A percentile compares a stretch with the other conserved stretches of the same genome.
Conservation (phyloP, 2,329 filamentous ascomycete species). For the Venturia carpophila region DNA sequence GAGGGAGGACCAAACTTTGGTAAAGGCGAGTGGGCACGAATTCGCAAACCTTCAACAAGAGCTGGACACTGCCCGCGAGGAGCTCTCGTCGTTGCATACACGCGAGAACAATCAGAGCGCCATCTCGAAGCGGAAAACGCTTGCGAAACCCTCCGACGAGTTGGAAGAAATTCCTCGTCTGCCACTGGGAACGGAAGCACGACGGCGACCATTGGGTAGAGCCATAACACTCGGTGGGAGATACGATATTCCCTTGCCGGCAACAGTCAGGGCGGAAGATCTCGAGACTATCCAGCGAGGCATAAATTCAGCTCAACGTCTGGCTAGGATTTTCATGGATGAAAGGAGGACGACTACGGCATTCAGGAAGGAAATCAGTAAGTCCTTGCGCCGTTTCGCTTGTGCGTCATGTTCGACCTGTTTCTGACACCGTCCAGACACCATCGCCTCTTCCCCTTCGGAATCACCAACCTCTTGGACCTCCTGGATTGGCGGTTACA, state of each 20-base stretch:
- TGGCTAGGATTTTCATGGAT: conserved; percentile 14
- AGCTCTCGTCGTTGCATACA: not conserved
- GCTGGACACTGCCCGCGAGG: conserved; percentile 4
- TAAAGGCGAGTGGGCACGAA: not conserved
- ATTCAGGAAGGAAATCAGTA: conserved; percentile 8
- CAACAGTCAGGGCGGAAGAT: not conserved
- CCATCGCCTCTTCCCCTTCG: not conserved
- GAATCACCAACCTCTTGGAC: conserved; percentile 13
- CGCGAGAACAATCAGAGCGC: not conserved
- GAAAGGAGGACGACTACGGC: conserved; percentile 1
- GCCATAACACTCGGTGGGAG: conserved; percentile 8
- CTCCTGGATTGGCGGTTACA: conserved; percentile 13
- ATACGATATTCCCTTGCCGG: conserved; percentile 8
- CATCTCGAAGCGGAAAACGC: not conserved
- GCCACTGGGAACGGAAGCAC: conserved; percentile 9
- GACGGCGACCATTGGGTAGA: not conserved
- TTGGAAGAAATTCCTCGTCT: conserved; percentile 12
- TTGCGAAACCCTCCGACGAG: not conserved
- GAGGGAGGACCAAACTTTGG: not conserved
- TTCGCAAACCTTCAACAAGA: not conserved
- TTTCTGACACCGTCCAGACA: not conserved
- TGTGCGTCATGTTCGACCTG: not conserved
- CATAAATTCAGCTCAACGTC: conserved; percentile 11
- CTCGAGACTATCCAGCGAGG: conserved; percentile 12
- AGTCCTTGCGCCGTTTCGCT: not conserved